These are phyloP conservation scores for Emericellopsis terricola DNA, from an alignment of 495 filamentous ascomycete genomes.

Conservation along the genomic window DNA sequence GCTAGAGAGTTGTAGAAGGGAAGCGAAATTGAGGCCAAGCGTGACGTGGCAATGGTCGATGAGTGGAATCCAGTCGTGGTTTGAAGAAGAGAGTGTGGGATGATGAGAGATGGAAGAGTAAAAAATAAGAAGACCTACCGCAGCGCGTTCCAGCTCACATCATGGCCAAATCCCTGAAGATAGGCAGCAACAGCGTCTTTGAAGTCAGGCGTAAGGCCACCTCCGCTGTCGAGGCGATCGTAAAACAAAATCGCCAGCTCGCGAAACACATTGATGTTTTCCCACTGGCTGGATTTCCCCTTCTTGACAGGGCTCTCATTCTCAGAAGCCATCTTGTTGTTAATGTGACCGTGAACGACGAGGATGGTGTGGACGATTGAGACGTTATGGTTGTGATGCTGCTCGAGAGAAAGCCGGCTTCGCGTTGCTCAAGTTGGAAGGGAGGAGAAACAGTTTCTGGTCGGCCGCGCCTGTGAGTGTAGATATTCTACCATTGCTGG, in stretches of 20 bases:
- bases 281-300: background rate
- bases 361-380: no score
- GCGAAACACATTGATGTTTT: background rate
- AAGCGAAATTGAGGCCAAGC: background rate
- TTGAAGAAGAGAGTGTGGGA: background rate
- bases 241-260: conserved; percentile 1
- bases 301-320: background rate
- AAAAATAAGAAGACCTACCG: conserved; percentile 5
- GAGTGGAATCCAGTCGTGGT: background rate
- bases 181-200: background rate
- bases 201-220: background rate
- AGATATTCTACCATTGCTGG: no score
- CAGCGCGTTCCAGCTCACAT: conserved; percentile 6
- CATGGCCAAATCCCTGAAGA: conserved; percentile 1
- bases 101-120: background rate
- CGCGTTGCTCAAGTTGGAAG: no score
- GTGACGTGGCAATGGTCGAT: background rate
- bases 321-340: background rate
- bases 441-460: no score
- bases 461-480: no score
- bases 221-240: background rate
- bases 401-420: no score
- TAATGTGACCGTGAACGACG: no score
- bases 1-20: background rate
- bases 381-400: no score